These are phyloP conservation scores for Steccherinum ochraceum DNA, from an alignment of 768 basidiomycete species.

Conservation along the genomic window DNA sequence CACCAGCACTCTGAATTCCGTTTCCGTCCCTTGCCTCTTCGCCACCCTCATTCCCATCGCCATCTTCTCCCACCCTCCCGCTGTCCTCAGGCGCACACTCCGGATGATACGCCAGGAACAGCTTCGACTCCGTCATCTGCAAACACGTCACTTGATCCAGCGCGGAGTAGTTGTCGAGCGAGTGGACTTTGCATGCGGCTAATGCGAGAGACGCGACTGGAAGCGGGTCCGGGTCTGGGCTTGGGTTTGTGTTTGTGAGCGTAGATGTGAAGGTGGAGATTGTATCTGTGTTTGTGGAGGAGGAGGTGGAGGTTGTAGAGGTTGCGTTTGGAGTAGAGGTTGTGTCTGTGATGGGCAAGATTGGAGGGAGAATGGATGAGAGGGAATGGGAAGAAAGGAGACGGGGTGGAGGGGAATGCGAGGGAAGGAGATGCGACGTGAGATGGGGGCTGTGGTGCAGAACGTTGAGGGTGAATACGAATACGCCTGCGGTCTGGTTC, in stretches of 20 bases:
- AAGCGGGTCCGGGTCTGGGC: too few species aligned
- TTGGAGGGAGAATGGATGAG: too few species aligned
- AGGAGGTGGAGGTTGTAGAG: too few species aligned
- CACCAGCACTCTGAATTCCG: too few species aligned
- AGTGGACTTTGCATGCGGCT: constrained; percentile 9
- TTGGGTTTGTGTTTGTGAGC: too few species aligned
- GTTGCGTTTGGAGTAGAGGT: too few species aligned
- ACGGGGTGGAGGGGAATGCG: too few species aligned
- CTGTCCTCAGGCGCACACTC: background rate
- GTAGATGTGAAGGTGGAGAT: too few species aligned
- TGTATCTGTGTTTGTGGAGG: too few species aligned
- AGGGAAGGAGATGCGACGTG: constrained; percentile 4
- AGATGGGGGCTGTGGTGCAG: constrained; percentile 15
- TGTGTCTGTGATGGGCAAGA: too few species aligned
- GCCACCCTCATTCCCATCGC: background rate
- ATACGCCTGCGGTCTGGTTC: constrained; percentile 23
- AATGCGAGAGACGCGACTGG: constrained; percentile 9
- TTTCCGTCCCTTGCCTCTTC: constrained; percentile 1
- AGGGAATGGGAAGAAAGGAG: too few species aligned
- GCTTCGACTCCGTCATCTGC: constrained; percentile 22
- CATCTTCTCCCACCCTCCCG: background rate
- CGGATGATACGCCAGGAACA: constrained; percentile 20
- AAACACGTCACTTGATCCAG: constrained; percentile 19
- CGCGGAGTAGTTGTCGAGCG: background rate
- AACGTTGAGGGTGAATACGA: constrained; percentile 17